Evolutionary conservation across 176 grass and related monocot species (phyloP).

Genomic region (Avena insularis): DNA sequence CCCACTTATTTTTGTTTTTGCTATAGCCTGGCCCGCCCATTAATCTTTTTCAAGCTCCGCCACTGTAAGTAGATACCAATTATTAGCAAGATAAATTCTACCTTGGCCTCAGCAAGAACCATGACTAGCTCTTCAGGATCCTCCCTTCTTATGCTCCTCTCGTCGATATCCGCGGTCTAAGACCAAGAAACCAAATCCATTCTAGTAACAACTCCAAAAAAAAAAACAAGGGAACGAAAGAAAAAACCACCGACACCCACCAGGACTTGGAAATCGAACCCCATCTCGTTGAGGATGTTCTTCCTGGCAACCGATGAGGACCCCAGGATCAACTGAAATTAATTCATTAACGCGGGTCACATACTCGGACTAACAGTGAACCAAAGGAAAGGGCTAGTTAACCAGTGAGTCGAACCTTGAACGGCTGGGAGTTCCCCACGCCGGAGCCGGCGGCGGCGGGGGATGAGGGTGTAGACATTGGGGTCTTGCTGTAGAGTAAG

Average conservation of each 20-base stretch:
- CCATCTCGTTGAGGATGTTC: conserved; percentile 83
- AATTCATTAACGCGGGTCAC: not conserved
- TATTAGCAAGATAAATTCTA: conserved; percentile 25
- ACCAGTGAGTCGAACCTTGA: conserved; percentile 46
- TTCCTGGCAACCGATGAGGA: conserved; percentile 82
- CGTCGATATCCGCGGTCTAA: conserved; percentile 92
- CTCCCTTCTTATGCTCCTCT: conserved; percentile 87
- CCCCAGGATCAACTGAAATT: conserved; percentile 80
- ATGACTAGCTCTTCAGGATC: conserved; percentile 85
- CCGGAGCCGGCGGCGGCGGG: not conserved
- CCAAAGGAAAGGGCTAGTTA: not conserved
- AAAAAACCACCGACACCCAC: conserved; percentile 41
- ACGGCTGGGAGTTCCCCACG: conserved; percentile 11
- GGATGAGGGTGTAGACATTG: conserved; percentile 28
- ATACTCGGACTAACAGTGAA: not conserved
- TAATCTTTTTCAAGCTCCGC: too few relatives aligned
- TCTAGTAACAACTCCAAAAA: not conserved
- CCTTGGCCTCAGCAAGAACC: conserved; percentile 95
- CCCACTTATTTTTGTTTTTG: too few relatives aligned
- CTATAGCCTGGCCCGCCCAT: too few relatives aligned
- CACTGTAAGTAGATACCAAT: not conserved
- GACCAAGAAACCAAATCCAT: not conserved
- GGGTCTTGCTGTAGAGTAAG: not conserved
- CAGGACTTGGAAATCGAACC: conserved; percentile 82
- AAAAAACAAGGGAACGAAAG: not conserved